These are phyloP conservation scores for Phytophthora tubulina DNA, from an alignment of 352 stramenopile genomes.

Conservation along the genomic window DNA sequence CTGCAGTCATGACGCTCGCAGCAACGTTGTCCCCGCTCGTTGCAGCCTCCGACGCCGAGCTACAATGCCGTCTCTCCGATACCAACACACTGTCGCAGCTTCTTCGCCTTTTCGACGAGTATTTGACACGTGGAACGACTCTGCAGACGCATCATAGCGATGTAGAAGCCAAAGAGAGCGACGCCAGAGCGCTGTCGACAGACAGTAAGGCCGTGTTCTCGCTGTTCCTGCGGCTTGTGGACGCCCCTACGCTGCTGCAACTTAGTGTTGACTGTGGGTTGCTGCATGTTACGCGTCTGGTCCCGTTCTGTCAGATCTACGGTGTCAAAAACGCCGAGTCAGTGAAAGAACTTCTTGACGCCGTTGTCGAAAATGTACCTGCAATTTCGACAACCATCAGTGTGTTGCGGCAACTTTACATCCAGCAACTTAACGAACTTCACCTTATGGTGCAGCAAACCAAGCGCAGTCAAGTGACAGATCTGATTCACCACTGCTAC, in stretches of 20 bases:
- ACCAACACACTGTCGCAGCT: conserved; percentile 7
- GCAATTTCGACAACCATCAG: conserved; percentile 34
- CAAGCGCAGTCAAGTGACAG: conserved; percentile 49
- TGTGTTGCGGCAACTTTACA: conserved; percentile 49
- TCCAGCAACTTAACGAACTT: conserved; percentile 51
- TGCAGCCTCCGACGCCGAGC: conserved; percentile 18
- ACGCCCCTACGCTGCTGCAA: conserved; percentile 26
- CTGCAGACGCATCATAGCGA: conserved; percentile 26
- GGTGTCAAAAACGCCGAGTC: conserved; percentile 42
- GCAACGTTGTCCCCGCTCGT: conserved; percentile 10
- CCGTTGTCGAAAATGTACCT: conserved; percentile 24
- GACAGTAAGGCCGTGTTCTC: conserved; percentile 44
- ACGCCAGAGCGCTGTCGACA: conserved; percentile 11
- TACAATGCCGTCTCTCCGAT: conserved; percentile 10
- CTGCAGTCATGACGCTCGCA: conserved; percentile 3
- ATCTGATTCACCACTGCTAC: conserved; percentile 53
- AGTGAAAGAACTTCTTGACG: conserved; percentile 43
- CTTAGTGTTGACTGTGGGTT: conserved; percentile 28
- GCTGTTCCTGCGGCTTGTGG: conserved; percentile 48
- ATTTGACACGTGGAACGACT: conserved; percentile 32
- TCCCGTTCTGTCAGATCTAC: conserved; percentile 72
- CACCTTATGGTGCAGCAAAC: conserved; percentile 34
- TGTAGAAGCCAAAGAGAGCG: not conserved
- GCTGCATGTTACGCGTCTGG: conserved; percentile 66
- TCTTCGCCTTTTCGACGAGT: conserved; percentile 44